These are phyloP conservation scores for Russula sp. DNA, from an alignment of 768 basidiomycete species.

Conservation along the genomic window DNA sequence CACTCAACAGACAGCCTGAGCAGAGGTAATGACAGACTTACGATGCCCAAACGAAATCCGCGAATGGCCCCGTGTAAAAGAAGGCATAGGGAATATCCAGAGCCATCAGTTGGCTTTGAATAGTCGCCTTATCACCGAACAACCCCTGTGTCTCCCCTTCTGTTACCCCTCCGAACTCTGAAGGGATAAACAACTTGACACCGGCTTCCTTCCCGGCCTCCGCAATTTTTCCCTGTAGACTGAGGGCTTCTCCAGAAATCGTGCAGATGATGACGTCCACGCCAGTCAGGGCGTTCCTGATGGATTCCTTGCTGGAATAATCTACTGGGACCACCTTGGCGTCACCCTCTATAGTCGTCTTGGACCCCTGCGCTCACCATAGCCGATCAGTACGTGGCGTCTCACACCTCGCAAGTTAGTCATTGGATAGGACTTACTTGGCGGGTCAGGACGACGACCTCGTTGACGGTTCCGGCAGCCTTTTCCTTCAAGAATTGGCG, in stretches of 20 bases:
- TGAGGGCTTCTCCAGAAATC: background rate
- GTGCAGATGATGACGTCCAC: constrained; percentile 21
- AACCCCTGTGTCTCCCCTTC: constrained; percentile 19
- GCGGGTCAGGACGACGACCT: constrained; percentile 20
- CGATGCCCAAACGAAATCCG: constrained; percentile 14
- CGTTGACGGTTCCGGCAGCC: constrained; percentile 7
- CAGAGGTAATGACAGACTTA: background rate
- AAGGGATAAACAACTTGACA: constrained; percentile 17
- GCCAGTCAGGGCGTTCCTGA: constrained; percentile 7
- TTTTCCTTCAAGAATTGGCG: constrained; percentile 14
- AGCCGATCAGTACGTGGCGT: background rate
- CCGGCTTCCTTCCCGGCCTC: constrained; percentile 17
- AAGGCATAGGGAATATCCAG: constrained; percentile 19
- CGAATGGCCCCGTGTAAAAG: constrained; percentile 23
- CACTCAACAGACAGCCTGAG: background rate
- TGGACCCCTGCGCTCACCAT: constrained; percentile 25
- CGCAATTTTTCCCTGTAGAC: constrained; percentile 3
- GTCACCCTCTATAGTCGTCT: constrained; percentile 13
- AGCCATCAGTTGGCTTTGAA: constrained; percentile 7
- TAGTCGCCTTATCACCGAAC: constrained; percentile 1
- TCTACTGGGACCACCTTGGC: constrained; percentile 15
- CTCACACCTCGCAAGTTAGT: background rate
- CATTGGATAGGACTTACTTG: background rate
- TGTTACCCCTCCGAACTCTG: constrained; percentile 8
- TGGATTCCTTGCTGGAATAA: constrained; percentile 12